phyloP scores from a whole-genome alignment of 2,329 filamentous ascomycete species.

The Cytospora paraplurivora region DNA sequence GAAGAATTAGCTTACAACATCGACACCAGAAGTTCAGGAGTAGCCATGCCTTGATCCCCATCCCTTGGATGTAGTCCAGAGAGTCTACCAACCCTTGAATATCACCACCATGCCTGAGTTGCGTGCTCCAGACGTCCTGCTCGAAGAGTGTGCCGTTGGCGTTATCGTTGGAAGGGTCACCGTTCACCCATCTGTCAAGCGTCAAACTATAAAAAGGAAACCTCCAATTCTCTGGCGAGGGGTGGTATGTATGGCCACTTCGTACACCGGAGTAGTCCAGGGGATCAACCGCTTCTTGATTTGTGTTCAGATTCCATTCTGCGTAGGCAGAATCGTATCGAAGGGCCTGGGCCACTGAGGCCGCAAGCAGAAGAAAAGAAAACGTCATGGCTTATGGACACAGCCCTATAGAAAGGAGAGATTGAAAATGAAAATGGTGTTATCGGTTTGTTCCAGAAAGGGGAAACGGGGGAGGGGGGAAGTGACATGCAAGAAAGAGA shows the following conservation, averaged over 20 bases:
- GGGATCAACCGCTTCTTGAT: slow-evolving; percentile 54
- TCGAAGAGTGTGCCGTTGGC: slow-evolving; percentile 64
- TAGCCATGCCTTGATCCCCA: slow-evolving; percentile 59
- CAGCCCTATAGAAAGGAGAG: slow-evolving; percentile 28
- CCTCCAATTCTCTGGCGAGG: slow-evolving; percentile 63
- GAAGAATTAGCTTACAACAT: neutral
- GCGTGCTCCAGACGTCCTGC: slow-evolving; percentile 60
- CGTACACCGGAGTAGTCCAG: slow-evolving; percentile 59
- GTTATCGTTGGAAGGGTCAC: slow-evolving; percentile 65
- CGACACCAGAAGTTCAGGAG: neutral
- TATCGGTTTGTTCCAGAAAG: too few species aligned
- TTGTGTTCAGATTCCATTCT: slow-evolving; percentile 62
- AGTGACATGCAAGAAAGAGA: neutral
- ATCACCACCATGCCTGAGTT: slow-evolving; percentile 65
- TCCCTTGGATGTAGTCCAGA: slow-evolving; percentile 64
- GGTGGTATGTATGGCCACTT: slow-evolving; percentile 52
- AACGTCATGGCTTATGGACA: slow-evolving; percentile 27
- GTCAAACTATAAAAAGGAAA: slow-evolving; percentile 67
- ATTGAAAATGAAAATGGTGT: neutral
- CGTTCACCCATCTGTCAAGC: slow-evolving; percentile 64
- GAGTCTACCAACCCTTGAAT: slow-evolving; percentile 59
- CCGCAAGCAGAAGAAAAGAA: slow-evolving; percentile 24
- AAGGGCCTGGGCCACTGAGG: slow-evolving; percentile 32
- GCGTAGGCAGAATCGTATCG: slow-evolving; percentile 36
- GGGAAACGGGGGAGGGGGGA: neutral